Conservation (phyloP, 2,329 filamentous ascomycete species). For the Colletotrichum abscissum region DNA sequence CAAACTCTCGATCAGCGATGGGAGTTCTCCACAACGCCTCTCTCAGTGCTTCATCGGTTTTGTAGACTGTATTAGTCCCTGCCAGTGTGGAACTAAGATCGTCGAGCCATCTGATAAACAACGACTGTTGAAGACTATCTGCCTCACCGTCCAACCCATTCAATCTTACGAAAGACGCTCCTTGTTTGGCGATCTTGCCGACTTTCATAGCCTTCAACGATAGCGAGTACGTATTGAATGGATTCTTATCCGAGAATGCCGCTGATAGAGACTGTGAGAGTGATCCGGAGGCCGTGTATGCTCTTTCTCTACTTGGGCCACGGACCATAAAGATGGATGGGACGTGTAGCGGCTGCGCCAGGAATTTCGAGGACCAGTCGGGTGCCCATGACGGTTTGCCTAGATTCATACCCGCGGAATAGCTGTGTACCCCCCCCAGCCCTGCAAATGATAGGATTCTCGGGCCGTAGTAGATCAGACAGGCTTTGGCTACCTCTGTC, state of each 20-base stretch:
- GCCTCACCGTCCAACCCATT: neutral
- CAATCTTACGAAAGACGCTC: neutral
- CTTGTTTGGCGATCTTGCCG: neutral
- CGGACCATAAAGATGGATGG: neutral
- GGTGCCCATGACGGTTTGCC: neutral
- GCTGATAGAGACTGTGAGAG: neutral
- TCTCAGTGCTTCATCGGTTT: neutral
- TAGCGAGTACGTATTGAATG: neutral
- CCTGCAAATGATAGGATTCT: slow-evolving; percentile 1
- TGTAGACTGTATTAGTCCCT: neutral
- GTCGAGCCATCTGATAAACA: neutral
- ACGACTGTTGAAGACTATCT: neutral
- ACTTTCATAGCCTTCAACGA: neutral
- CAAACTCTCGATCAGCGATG: slow-evolving; percentile 4
- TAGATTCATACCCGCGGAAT: too few relatives aligned
- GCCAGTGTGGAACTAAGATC: neutral
- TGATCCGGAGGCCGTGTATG: neutral
- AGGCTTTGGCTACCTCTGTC: slow-evolving; percentile 1
- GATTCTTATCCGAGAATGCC: neutral
- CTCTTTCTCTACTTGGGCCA: neutral
- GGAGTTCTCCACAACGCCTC: slow-evolving; percentile 12
- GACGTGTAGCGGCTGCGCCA: neutral
- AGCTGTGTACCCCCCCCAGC: neutral
- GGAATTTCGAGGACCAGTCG: slow-evolving; percentile 1
- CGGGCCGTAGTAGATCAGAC: slow-evolving; percentile 4